These are phyloP conservation scores for Effrenium voratum DNA, from an alignment of 73 alveolate genomes.

Conservation along the genomic window DNA sequence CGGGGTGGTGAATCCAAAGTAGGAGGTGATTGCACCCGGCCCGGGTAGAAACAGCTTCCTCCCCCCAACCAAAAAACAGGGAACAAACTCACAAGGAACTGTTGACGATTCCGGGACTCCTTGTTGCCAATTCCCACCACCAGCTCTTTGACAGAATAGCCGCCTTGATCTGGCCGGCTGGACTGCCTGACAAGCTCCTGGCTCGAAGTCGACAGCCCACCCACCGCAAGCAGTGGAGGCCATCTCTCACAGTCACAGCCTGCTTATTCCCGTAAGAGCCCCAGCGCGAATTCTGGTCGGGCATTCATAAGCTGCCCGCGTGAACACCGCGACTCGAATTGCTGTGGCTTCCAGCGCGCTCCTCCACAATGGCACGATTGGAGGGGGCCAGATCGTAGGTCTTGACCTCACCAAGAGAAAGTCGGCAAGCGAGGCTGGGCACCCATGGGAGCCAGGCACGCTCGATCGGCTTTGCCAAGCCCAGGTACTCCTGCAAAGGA, in stretches of 20 bases:
- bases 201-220: background rate
- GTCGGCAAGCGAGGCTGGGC: background rate
- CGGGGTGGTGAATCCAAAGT: too few relatives aligned
- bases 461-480: constrained; percentile 72
- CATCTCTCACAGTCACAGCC: too few relatives aligned
- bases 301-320: too few relatives aligned
- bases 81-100: background rate
- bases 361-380: constrained; percentile 79
- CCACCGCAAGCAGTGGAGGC: background rate
- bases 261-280: too few relatives aligned
- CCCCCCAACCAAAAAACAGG: too few relatives aligned
- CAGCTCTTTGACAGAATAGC: constrained; percentile 38
- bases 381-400: constrained; percentile 77
- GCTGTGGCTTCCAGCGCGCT: background rate
- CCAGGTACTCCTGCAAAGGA: constrained; percentile 45
- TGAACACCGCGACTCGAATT: background rate
- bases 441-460: background rate
- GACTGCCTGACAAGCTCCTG: constrained; percentile 80
- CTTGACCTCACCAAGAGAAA: background rate
- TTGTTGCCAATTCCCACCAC: constrained; percentile 86
- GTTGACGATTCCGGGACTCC: background rate
- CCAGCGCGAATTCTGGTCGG: too few relatives aligned
- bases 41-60: too few relatives aligned
- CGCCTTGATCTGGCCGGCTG: constrained; percentile 11
- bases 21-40: too few relatives aligned